Percentiles rank a stretch among this genome's conserved stretches.
phyloP scores from a whole-genome alignment of 495 filamentous ascomycete genomes.

The Parathielavia hyrcaniae region DNA sequence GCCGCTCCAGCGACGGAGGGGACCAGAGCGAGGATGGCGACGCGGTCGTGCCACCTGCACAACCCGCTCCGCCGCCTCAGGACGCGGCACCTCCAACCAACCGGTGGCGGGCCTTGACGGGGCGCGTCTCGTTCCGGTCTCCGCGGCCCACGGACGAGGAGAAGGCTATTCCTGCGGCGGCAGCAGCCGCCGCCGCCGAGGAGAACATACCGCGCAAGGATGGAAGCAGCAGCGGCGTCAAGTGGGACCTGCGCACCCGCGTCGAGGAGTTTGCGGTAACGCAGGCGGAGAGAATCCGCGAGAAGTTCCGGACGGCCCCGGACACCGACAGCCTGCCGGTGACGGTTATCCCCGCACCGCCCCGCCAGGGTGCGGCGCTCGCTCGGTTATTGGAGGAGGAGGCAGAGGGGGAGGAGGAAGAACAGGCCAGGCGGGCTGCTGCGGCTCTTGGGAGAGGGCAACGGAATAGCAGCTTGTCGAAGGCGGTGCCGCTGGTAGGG shows the following conservation, averaged over 20 bases:
- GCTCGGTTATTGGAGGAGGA: slow-evolving; percentile 42
- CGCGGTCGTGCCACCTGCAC: slow-evolving; percentile 4
- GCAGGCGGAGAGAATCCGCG: slow-evolving; percentile 43
- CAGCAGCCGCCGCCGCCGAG: too few relatives aligned
- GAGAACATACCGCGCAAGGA: neutral
- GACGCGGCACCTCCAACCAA: slow-evolving; percentile 10
- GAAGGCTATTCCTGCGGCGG: neutral
- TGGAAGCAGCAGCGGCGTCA: slow-evolving; percentile 11
- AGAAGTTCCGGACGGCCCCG: slow-evolving; percentile 40
- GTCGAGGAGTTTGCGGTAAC: slow-evolving; percentile 45
- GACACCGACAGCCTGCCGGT: slow-evolving; percentile 46
- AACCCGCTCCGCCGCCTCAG: slow-evolving; percentile 1
- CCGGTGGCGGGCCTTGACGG: slow-evolving; percentile 30
- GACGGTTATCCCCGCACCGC: slow-evolving; percentile 46
- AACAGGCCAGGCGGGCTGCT: slow-evolving; percentile 6
- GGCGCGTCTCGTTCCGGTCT: slow-evolving; percentile 19
- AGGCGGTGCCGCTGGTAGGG: neutral
- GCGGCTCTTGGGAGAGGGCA: neutral
- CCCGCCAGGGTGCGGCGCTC: slow-evolving; percentile 41
- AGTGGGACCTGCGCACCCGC: slow-evolving; percentile 42
- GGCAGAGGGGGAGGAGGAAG: slow-evolving; percentile 35
- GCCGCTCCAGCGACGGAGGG: slow-evolving; percentile 26
- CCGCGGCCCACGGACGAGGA: slow-evolving; percentile 23
- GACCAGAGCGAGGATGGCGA: slow-evolving; percentile 16
- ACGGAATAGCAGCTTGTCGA: neutral